Base-by-base conservation (phyloP, 106 monocot species). In the Phalaenopsis equestris region DNA sequence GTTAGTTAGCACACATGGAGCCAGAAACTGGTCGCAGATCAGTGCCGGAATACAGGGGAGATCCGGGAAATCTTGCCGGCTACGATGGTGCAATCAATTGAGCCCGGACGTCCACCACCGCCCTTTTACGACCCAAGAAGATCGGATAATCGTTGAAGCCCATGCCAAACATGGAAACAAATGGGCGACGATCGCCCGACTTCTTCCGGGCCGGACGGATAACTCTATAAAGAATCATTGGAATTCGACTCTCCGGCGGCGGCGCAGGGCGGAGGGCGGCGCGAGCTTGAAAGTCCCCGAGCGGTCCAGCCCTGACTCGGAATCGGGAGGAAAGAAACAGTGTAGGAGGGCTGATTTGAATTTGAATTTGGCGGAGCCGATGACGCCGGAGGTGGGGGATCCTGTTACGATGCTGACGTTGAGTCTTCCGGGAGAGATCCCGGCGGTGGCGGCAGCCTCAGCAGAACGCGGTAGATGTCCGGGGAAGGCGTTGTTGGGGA, bases 171-270 rank as follows among this genome's bases (percentile, higher is more conserved):
- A 79, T 49, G 81, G 85, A 8, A 85, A 85, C 82, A 85, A 79
- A 58, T 85, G 85, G 85, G 81, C 85, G 1, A 79, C 79, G 37
- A 90, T 90, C 24, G 85, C 90, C 9, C 67, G 90, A 5, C 83
- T 84, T 42, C 81, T 90, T 37, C 83, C 85, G 3, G 90, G 90
- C 3, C 67, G 90, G 15, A 90, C 90, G 21, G 90, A 90, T 77
- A 87, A 90, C 80, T 83, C 90, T 0, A 81, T 90, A n/a, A 90
- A 90, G 76, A 90, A 90, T 38, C 90, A 90, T 79, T 90, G 90
- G 90, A 87, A 87, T 73, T 87, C 86, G 38, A 87, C 86, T 12
- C 86, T 87, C 58, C 76, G 86, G 38, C 79, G 83, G 24, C 21
- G 86, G 37, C 70, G 86, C 17, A 56, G 79, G 2, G 61, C 30